These are phyloP conservation scores for Eutrema japonicum DNA, from an alignment of 345 rosid species.

Conservation along the genomic window DNA sequence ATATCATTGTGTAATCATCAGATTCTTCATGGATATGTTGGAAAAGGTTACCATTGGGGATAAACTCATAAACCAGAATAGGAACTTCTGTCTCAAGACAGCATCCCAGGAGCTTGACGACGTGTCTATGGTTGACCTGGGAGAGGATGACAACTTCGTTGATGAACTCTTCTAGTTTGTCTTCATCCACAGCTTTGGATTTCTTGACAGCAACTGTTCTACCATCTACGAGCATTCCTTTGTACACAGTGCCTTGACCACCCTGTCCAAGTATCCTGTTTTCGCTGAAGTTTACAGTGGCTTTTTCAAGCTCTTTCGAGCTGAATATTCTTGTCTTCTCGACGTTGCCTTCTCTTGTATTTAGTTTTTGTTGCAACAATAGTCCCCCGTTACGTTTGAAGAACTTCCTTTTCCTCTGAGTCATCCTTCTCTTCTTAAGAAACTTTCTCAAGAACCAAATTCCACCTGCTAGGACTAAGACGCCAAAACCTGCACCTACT, in stretches of 20 bases:
- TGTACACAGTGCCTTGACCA: conserved; percentile 46
- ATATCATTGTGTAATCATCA: conserved; percentile 8
- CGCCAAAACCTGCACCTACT: conserved; percentile 5
- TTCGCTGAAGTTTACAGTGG: conserved; percentile 46
- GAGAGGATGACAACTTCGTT: conserved; percentile 52
- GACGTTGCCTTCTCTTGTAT: neutral
- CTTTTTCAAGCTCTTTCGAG: conserved; percentile 45
- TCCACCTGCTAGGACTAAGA: neutral
- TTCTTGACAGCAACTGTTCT: conserved; percentile 49
- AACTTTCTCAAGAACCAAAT: neutral
- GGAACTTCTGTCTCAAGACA: conserved; percentile 54
- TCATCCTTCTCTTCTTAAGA: neutral
- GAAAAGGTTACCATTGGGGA: conserved; percentile 15
- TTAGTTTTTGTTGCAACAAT: conserved; percentile 38
- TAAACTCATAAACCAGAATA: conserved; percentile 47
- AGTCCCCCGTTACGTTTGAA: conserved; percentile 41
- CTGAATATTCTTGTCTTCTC: conserved; percentile 23
- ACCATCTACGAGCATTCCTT: conserved; percentile 42
- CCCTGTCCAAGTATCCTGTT: conserved; percentile 27
- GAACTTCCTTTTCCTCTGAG: neutral
- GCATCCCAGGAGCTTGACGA: conserved; percentile 42
- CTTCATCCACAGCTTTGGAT: conserved; percentile 42
- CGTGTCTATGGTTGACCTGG: conserved; percentile 48
- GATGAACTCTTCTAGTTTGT: conserved; percentile 50
- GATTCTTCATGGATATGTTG: conserved; percentile 17